Conservation (phyloP, 345 rosid species). For the Pistacia atlantica region DNA sequence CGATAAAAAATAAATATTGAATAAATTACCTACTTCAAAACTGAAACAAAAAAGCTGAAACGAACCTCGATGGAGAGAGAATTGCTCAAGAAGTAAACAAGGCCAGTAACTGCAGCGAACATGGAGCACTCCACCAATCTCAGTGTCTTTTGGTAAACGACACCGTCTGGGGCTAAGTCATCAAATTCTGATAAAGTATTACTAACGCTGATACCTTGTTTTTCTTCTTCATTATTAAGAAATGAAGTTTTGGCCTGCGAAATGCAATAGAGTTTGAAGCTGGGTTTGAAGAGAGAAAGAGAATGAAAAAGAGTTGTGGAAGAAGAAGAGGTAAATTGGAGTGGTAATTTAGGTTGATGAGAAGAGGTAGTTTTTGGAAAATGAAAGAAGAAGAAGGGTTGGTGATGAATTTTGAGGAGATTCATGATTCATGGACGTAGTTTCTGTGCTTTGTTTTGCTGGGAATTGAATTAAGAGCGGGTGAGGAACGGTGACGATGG, state of each 20-base stretch:
- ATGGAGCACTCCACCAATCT: slow-evolving; percentile 94
- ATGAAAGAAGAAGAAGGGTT: slow-evolving; percentile 25
- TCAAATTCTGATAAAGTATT: slow-evolving; percentile 27
- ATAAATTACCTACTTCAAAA: not conserved
- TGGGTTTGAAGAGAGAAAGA: slow-evolving; percentile 26
- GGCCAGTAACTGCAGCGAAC: slow-evolving; percentile 89
- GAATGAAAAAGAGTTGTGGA: slow-evolving; percentile 4
- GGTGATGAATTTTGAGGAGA: slow-evolving; percentile 49
- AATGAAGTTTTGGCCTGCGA: slow-evolving; percentile 38
- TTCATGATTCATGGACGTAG: slow-evolving; percentile 33
- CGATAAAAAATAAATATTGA: not conserved
- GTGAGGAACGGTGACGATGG: not conserved
- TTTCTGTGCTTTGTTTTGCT: not conserved
- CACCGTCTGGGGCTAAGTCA: slow-evolving; percentile 54
- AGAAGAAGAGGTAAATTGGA: slow-evolving; percentile 26
- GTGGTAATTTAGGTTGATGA: slow-evolving; percentile 4
- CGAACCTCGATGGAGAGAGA: slow-evolving; percentile 87
- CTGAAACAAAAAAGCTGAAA: not conserved
- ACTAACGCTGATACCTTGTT: slow-evolving; percentile 1
- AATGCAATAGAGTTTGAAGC: slow-evolving; percentile 34
- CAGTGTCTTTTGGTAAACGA: slow-evolving; percentile 66
- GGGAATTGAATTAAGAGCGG: not conserved
- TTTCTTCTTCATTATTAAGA: slow-evolving; percentile 31
- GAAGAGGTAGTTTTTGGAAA: slow-evolving; percentile 26
- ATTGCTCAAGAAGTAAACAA: slow-evolving; percentile 87